Percentiles rank a stretch among this genome's conserved stretches.
Conservation (phyloP, 805 yeast species). For the Suhomyces pyralidae region DNA sequence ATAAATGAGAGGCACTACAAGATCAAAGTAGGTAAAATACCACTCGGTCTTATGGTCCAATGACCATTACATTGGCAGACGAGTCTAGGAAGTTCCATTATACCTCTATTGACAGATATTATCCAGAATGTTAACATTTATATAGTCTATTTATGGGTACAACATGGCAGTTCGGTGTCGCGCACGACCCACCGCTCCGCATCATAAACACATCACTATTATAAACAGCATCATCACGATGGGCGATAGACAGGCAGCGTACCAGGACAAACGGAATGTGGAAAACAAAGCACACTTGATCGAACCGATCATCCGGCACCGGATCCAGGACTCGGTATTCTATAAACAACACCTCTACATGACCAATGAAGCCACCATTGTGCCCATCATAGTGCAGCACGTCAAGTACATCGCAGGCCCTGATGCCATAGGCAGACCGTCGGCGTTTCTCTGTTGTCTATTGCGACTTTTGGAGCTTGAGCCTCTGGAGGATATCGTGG, state of each 20-base stretch:
- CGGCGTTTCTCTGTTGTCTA: conserved; percentile 72
- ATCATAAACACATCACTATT: background rate
- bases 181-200: background rate
- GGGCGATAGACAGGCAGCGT: conserved; percentile 6
- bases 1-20: too few relatives aligned
- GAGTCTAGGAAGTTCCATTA: too few relatives aligned
- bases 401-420: conserved; percentile 56
- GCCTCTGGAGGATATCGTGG: conserved; percentile 59
- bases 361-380: conserved; percentile 39
- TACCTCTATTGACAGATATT: too few relatives aligned
- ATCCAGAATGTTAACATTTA: too few relatives aligned
- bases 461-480: conserved; percentile 74
- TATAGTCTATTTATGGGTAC: too few relatives aligned
- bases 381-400: conserved; percentile 31
- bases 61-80: too few relatives aligned
- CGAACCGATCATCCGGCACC: conserved; percentile 42
- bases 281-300: conserved; percentile 30
- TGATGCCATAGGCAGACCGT: conserved; percentile 56
- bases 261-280: conserved; percentile 27
- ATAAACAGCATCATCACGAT: background rate
- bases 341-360: conserved; percentile 40
- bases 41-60: too few relatives aligned
- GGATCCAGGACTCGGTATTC: conserved; percentile 42
- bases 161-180: background rate
- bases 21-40: too few relatives aligned